Base-by-base conservation (phyloP, 2,329 filamentous ascomycete species). In the Paramyrothecium roridum region DNA sequence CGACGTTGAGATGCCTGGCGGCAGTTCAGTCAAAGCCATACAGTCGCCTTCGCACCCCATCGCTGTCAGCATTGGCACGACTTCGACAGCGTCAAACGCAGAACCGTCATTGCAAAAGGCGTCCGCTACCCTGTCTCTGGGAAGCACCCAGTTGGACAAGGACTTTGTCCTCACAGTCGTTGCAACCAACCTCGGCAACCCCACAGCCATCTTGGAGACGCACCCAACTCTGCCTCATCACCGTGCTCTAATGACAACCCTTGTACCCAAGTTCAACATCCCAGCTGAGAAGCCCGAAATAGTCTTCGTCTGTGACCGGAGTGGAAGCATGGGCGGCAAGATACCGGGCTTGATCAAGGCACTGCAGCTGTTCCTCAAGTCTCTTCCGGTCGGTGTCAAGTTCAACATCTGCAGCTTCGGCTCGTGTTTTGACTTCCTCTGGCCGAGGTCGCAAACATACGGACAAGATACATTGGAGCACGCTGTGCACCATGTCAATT, bases 331-430 rank as follows among this genome's bases (percentile, higher is more conserved):
- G 86, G 23, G 46, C 0, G 64, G 68, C 1, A 81, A 79, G 43
- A 87, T 88, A 2, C 58, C 61, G 1, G 78, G 84, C 33, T 74
- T 87, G 3, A 71, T 77, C 22, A 70, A 77, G 1, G 85, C 85
- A 0, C 73, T 89, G 21, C 77, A 80, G 6, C 73, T 89, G 21
- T 89, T 89, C 61, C 71, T 89, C 55, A 87, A 86, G 65, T 88
- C 84, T 0, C 72, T 90, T 2, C 85, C 85, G 0, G 61, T 85
- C 2, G 84, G 85, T 6, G 75, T 82, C 57, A 83, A 83, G 63
- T 90, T 90, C 76, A 89, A 90, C 64, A 86, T 90, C 53, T 87
- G 83, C 65, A 87, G 84, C 4, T 90, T 90, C 52, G 87, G 87
- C 13, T 74, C 67, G 1, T 40, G 8, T 0, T 71, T 76, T 56